These are phyloP conservation scores for Colletotrichum eremochloae DNA, from an alignment of 2,329 filamentous ascomycete species.

Conservation along the genomic window DNA sequence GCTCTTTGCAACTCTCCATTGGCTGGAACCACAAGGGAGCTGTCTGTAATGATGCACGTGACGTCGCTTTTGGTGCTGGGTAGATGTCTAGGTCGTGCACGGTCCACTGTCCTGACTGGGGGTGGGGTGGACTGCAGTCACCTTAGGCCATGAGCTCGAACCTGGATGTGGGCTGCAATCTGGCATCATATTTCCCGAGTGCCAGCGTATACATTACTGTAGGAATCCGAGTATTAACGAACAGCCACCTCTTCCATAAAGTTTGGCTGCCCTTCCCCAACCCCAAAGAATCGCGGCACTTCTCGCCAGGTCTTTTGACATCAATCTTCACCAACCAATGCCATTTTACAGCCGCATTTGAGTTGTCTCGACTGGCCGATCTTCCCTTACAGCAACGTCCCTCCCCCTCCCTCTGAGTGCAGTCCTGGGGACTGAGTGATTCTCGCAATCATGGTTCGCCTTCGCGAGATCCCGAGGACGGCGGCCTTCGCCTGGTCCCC, in stretches of 20 bases:
- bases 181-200: constrained; percentile 43
- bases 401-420: constrained; percentile 33
- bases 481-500: constrained; percentile 98
- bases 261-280: constrained; percentile 35
- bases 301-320: constrained; percentile 16
- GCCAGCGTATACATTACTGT: constrained; percentile 32
- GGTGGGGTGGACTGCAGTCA: constrained; percentile 3
- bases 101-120: constrained; percentile 24
- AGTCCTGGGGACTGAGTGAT: constrained; percentile 44
- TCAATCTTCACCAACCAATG: constrained; percentile 30
- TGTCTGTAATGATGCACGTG: constrained; percentile 31
- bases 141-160: constrained; percentile 32
- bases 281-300: constrained; percentile 33
- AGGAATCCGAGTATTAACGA: constrained; percentile 25
- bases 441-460: constrained; percentile 82
- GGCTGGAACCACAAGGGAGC: constrained; percentile 21
- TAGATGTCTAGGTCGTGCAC: constrained; percentile 25
- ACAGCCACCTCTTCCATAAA: constrained; percentile 35
- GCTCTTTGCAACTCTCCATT: constrained; percentile 34
- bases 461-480: constrained; percentile 96
- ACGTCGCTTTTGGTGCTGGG: constrained; percentile 22
- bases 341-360: constrained; percentile 30
- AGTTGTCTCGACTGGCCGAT: constrained; percentile 28
- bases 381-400: constrained; percentile 21
- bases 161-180: constrained; percentile 44